Evolutionary conservation across 345 rosid genomes (phyloP), one percentile per base, ranked within the genome.

Genomic region (Angophora floribunda): DNA sequence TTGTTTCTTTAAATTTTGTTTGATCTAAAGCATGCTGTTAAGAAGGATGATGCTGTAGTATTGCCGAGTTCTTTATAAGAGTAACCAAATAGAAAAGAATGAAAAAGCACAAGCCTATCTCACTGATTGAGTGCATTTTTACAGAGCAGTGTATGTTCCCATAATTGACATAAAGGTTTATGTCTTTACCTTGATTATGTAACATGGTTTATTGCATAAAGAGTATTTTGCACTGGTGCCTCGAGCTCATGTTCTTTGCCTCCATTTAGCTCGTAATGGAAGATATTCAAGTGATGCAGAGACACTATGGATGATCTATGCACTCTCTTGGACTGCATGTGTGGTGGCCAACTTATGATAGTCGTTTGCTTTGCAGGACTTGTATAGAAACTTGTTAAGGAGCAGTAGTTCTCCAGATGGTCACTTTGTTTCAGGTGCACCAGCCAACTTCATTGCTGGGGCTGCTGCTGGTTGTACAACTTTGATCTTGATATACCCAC

Each of bases 391-490:
- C 93, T 91, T 98, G 86, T 92, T 97, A 85, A 89, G 98, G 85
- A 94, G 93, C 82, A 91, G 93, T 52, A 91, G 92, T 89, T 90
- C 91, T 89, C 91, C 87, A 79, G 91, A 93, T 87, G 90, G 93
- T 89, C 92, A 91, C 88, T 47, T 93, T 78, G 47, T 95, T 32
- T 94, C 98, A 30, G 98, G 99, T 14, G 90, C 95, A 78, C 90
- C 96, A 14, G 98, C 99, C 89, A 98, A 98, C 92, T 97, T 96
- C 90, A 89, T 95, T 4, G 98, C 99, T 5, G 99, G 99, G 30
- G 94, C 99, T 89, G 97, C 96, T 3, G 98, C 99, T 84, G 99
- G 98, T 36, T 98, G 99, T 61, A 93, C 98, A 32, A 94, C 99
- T 49, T 89, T 95, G 89, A 90, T 96, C 79, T 88, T 97, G 28